Conservation (phyloP, 352 stramenopile species). For the Globisporangium mamillatum region DNA sequence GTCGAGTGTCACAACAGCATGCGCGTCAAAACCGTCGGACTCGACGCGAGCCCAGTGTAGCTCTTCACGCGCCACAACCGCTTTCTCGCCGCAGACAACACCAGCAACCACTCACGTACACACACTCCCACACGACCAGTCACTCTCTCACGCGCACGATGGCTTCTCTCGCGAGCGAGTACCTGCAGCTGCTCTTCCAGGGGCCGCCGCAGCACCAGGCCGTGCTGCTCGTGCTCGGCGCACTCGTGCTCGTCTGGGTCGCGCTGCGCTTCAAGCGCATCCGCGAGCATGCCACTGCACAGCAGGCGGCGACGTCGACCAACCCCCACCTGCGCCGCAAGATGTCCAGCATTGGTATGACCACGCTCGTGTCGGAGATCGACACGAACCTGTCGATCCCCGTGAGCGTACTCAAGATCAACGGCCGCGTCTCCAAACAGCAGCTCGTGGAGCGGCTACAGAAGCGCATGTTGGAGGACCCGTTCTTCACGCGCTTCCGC, state of each 20-base stretch:
- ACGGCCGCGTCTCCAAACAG: slow-evolving; percentile 39
- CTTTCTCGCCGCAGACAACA: background rate
- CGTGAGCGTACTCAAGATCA: slow-evolving; percentile 57
- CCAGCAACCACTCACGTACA: background rate
- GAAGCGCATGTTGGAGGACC: slow-evolving; percentile 42
- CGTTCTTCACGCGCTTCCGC: slow-evolving; percentile 71
- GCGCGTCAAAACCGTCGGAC: background rate
- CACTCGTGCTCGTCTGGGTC: slow-evolving; percentile 18
- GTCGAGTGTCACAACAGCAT: no score
- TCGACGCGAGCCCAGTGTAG: background rate
- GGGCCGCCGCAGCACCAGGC: slow-evolving; percentile 18
- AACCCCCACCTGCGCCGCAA: slow-evolving; percentile 40
- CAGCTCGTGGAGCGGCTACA: slow-evolving; percentile 53
- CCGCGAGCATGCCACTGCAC: slow-evolving; percentile 10
- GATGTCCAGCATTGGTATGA: slow-evolving; percentile 70
- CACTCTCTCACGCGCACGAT: background rate
- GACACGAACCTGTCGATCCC: slow-evolving; percentile 77
- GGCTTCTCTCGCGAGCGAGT: slow-evolving; percentile 1
- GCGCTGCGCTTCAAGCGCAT: slow-evolving; percentile 14
- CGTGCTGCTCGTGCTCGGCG: slow-evolving; percentile 18
- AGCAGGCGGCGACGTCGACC: slow-evolving; percentile 10
- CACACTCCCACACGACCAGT: background rate
- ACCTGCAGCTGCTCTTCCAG: slow-evolving; percentile 16
- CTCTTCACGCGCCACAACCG: background rate
- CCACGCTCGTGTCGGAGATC: slow-evolving; percentile 71